Percentiles rank a stretch among this genome's conserved stretches.
Conservation (phyloP, 768 basidiomycete genomes). For the Nidularia pulvinata region DNA sequence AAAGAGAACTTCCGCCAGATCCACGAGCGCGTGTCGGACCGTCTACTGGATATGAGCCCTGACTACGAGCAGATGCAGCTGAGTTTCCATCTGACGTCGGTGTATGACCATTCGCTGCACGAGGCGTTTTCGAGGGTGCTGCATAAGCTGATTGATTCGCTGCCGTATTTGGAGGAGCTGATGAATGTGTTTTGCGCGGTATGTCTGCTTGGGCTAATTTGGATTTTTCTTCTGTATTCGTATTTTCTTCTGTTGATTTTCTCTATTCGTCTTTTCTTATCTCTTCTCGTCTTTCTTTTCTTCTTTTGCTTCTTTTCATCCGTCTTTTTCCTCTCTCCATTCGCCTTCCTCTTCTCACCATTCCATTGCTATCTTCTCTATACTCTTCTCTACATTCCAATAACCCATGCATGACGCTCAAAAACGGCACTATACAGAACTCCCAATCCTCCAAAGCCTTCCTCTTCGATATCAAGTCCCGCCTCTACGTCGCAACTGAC, state of each 20-base stretch:
- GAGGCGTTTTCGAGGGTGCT: conserved; percentile 92
- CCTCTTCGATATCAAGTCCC: conserved; percentile 83
- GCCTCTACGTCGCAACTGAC: conserved; percentile 93
- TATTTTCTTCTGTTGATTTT: no score
- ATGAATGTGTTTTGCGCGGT: conserved; percentile 86
- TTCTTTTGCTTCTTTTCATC: no score
- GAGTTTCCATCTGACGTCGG: conserved; percentile 90
- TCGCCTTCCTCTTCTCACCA: no score
- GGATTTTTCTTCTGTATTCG: no score
- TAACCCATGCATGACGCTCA: not conserved
- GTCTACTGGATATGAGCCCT: conserved; percentile 72
- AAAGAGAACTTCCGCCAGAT: conserved; percentile 92
- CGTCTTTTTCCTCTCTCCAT: no score
- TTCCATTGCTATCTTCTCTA: no score
- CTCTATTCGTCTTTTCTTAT: no score
- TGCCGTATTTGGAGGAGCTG: conserved; percentile 86
- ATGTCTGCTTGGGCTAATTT: conserved; percentile 18
- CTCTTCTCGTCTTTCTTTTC: no score
- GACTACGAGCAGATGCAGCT: conserved; percentile 80
- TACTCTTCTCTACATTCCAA: not conserved
- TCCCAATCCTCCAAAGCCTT: conserved; percentile 94
- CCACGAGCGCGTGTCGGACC: conserved; percentile 83
- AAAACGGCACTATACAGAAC: conserved; percentile 47
- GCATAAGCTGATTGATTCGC: conserved; percentile 82
- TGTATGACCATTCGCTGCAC: conserved; percentile 90